These are phyloP conservation scores for Lanmaoa pseudosensibilis DNA, from an alignment of 768 basidiomycete genomes.

Conservation along the genomic window DNA sequence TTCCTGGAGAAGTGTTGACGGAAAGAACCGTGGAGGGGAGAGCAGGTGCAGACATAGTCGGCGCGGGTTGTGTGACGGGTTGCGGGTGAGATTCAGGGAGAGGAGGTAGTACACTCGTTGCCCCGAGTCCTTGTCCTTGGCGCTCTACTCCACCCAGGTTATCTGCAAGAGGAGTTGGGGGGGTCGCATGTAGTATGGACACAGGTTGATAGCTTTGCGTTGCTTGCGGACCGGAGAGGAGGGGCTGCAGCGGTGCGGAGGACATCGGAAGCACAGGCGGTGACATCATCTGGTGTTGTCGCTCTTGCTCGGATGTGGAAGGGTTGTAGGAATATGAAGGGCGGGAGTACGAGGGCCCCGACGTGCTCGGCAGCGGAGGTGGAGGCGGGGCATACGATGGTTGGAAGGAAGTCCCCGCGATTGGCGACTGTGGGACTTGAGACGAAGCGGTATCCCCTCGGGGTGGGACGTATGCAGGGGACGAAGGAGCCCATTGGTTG, in stretches of 20 bases:
- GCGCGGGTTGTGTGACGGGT: slow-evolving; percentile 18
- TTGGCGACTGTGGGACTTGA: slow-evolving; percentile 30
- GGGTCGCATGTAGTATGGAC: slow-evolving; percentile 18
- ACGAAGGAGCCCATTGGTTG: slow-evolving; percentile 33
- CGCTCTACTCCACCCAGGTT: slow-evolving; percentile 6
- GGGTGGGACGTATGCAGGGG: slow-evolving; percentile 20
- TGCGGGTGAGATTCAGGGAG: slow-evolving; percentile 16
- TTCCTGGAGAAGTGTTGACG: slow-evolving; percentile 11
- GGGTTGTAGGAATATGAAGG: slow-evolving; percentile 12
- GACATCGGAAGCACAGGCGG: slow-evolving; percentile 5
- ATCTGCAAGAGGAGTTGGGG: slow-evolving; percentile 6
- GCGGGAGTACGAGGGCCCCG: slow-evolving; percentile 17
- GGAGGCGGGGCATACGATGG: slow-evolving; percentile 28
- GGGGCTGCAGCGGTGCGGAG: slow-evolving; percentile 13
- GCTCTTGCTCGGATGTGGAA: slow-evolving; percentile 12
- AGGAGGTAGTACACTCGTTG: slow-evolving; percentile 1
- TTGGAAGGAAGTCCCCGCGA: slow-evolving; percentile 30
- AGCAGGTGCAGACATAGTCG: slow-evolving; percentile 12
- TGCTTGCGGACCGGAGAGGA: slow-evolving; percentile 8
- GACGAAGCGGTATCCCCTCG: slow-evolving; percentile 17
- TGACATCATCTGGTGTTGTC: slow-evolving; percentile 14
- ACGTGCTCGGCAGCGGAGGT: slow-evolving; percentile 16
- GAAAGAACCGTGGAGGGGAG: slow-evolving; percentile 23
- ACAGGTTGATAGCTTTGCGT: slow-evolving; percentile 21
- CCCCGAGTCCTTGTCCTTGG: slow-evolving; percentile 17